Percentiles rank a stretch among this genome's conserved stretches.
Conservation (phyloP, 768 basidiomycete genomes). For the Fistulinella prunicolor region DNA sequence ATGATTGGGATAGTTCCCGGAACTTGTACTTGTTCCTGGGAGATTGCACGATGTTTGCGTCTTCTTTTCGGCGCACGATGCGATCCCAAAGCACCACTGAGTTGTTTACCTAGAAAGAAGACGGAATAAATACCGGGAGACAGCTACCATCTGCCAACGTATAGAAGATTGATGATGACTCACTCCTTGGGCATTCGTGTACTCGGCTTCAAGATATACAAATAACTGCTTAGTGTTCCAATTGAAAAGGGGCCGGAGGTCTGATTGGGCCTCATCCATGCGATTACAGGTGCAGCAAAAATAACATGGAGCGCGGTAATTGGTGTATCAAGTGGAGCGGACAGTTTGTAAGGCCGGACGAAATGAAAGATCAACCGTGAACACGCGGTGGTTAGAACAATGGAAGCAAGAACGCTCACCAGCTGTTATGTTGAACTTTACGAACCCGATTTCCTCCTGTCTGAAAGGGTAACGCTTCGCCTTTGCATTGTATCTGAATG, state of each 20-base stretch:
- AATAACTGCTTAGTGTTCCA: slow-evolving; percentile 99
- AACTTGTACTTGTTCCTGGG: slow-evolving; percentile 82
- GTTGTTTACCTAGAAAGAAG: slow-evolving; percentile 53
- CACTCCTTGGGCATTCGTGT: slow-evolving; percentile 69
- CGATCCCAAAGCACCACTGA: slow-evolving; percentile 91
- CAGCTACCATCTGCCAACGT: slow-evolving; percentile 2
- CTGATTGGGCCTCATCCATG: slow-evolving; percentile 36
- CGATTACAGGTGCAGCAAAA: not conserved
- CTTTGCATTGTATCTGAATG: slow-evolving; percentile 44
- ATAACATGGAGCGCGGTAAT: slow-evolving; percentile 15
- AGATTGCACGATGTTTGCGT: slow-evolving; percentile 52
- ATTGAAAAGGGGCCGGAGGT: slow-evolving; percentile 79
- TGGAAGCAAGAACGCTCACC: slow-evolving; percentile 49
- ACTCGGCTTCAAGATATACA: slow-evolving; percentile 83
- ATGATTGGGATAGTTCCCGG: slow-evolving; percentile 67
- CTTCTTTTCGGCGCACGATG: slow-evolving; percentile 77
- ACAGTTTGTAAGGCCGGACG: slow-evolving; percentile 10
- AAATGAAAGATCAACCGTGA: slow-evolving; percentile 29
- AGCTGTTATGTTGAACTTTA: slow-evolving; percentile 77
- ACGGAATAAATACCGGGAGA: slow-evolving; percentile 6
- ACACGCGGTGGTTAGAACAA: slow-evolving; percentile 21
- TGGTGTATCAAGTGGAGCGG: slow-evolving; percentile 3
- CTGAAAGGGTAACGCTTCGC: slow-evolving; percentile 53
- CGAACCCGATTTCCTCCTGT: slow-evolving; percentile 74
- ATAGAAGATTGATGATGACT: slow-evolving; percentile 35